phyloP scores from a whole-genome alignment of 2,329 filamentous ascomycete species.

The Colletotrichum shisoi region DNA sequence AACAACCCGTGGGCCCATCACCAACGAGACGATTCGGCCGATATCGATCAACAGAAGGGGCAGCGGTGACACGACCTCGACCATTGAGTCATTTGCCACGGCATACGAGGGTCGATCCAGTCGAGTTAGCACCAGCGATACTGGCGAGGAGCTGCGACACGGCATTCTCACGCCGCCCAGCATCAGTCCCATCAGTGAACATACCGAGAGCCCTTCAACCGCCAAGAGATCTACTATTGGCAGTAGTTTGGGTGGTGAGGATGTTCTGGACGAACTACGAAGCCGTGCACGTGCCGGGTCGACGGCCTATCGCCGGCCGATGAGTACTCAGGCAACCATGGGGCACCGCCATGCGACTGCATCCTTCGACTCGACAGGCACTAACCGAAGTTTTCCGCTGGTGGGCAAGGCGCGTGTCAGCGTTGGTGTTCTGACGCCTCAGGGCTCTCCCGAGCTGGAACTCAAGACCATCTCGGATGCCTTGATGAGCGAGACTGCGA shows the following conservation, averaged over 20 bases:
- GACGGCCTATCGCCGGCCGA: slow-evolving; percentile 53
- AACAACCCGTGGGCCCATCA: slow-evolving; percentile 63
- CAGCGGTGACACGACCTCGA: slow-evolving; percentile 61
- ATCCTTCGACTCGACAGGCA: slow-evolving; percentile 66
- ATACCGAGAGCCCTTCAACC: slow-evolving; percentile 35
- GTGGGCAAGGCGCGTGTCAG: slow-evolving; percentile 61
- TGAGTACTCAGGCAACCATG: slow-evolving; percentile 51
- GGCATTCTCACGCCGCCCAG: slow-evolving; percentile 34
- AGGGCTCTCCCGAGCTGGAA: slow-evolving; percentile 58
- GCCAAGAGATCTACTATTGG: slow-evolving; percentile 41
- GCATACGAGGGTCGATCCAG: slow-evolving; percentile 60
- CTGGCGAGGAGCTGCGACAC: slow-evolving; percentile 27
- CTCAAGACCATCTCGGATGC: slow-evolving; percentile 58
- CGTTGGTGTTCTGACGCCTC: slow-evolving; percentile 57
- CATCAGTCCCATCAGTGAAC: slow-evolving; percentile 36
- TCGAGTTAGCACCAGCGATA: slow-evolving; percentile 42
- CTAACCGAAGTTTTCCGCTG: slow-evolving; percentile 69
- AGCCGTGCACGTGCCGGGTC: slow-evolving; percentile 44
- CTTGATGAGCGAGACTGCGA: slow-evolving; percentile 59
- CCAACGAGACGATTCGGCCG: slow-evolving; percentile 42
- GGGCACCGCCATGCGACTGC: slow-evolving; percentile 65
- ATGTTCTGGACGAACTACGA: slow-evolving; percentile 38
- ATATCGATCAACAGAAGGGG: slow-evolving; percentile 49
- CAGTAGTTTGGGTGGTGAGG: slow-evolving; percentile 44
- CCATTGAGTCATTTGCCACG: slow-evolving; percentile 64